These are phyloP conservation scores for Mycena vulgaris DNA, from an alignment of 768 basidiomycete genomes.

Conservation along the genomic window DNA sequence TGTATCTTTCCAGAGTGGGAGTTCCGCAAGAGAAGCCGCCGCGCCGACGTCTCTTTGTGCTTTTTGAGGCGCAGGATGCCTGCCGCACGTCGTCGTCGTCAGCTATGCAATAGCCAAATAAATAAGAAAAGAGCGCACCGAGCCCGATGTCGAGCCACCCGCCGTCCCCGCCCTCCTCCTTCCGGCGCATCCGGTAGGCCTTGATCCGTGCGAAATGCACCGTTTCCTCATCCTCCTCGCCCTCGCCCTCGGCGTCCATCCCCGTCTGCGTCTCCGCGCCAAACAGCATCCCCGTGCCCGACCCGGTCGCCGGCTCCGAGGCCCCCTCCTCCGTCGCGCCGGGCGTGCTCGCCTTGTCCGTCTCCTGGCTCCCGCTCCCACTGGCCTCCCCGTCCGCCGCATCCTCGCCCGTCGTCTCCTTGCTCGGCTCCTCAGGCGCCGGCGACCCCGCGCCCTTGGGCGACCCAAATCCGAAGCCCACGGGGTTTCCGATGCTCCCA, in stretches of 20 bases:
- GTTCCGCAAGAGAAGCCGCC: constrained; percentile 80
- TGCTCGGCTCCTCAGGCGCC: constrained; percentile 16
- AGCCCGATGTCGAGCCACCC: constrained; percentile 80
- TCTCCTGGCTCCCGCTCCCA: constrained; percentile 37
- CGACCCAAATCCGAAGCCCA: constrained; percentile 73
- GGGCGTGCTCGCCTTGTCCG: constrained; percentile 34
- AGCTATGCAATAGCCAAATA: background rate
- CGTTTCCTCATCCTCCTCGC: constrained; percentile 87
- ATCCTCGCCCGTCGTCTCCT: constrained; percentile 35
- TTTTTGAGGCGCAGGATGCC: constrained; percentile 82
- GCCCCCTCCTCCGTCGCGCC: constrained; percentile 17
- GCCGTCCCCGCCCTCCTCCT: constrained; percentile 58
- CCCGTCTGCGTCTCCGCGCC: constrained; percentile 39
- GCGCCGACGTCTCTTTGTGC: constrained; percentile 71
- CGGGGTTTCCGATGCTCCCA: constrained; percentile 74
- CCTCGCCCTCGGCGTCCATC: constrained; percentile 67
- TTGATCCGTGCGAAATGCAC: constrained; percentile 71
- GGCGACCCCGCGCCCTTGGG: constrained; percentile 38
- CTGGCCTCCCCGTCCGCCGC: constrained; percentile 26
- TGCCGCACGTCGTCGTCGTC: constrained; percentile 45
- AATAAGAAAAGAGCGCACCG: constrained; percentile 59
- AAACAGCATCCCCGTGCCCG: constrained; percentile 29
- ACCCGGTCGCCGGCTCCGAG: background rate
- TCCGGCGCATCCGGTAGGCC: constrained; percentile 72
- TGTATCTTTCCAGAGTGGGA: constrained; percentile 82